phyloP scores from a whole-genome alignment of 768 basidiomycete species.

The Suillus discolor region DNA sequence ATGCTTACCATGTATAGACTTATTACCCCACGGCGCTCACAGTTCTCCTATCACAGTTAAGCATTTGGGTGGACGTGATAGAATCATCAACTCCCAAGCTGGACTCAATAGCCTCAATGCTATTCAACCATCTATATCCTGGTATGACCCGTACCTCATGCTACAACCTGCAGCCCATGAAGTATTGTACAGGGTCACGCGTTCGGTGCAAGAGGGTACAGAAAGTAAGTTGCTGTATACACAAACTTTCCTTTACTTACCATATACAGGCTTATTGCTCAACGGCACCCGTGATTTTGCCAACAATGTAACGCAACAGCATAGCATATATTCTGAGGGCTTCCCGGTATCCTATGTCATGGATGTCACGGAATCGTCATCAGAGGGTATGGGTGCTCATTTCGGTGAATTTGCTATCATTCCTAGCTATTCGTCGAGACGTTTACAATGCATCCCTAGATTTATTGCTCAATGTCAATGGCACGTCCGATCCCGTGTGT shows the following conservation, averaged over 20 bases:
- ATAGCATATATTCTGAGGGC: not conserved
- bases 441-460: not conserved
- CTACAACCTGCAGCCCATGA: not conserved
- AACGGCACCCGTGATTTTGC: too few species aligned
- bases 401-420: not conserved
- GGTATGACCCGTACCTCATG: not conserved
- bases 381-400: not conserved
- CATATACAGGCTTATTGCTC: not conserved
- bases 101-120: not conserved
- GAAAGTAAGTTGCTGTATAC: not conserved
- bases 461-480: too few species aligned
- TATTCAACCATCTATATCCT: not conserved
- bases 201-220: not conserved
- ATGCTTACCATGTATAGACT: not conserved
- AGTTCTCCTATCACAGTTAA: not conserved
- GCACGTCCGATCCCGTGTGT: too few species aligned
- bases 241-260: not conserved
- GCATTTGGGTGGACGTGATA: not conserved
- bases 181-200: not conserved
- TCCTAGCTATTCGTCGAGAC: too few species aligned
- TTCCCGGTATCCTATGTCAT: not conserved
- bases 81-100: not conserved
- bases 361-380: not conserved
- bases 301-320: not conserved
- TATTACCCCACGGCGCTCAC: too few species aligned